phyloP scores from a whole-genome alignment of 192 early-diverging fungal genomes.

The Coemansia sp. region DNA sequence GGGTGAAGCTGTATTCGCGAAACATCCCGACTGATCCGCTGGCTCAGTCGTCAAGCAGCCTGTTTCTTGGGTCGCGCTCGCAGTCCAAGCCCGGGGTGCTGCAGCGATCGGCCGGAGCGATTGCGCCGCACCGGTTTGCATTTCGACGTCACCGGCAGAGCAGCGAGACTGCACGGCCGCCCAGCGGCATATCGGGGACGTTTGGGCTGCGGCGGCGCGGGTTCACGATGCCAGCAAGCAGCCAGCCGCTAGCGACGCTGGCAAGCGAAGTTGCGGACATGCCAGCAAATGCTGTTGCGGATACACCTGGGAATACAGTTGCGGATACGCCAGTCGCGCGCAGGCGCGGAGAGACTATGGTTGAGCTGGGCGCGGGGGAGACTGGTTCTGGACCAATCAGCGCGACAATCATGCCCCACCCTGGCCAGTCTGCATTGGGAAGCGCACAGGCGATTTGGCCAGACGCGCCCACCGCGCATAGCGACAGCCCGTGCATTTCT shows the following conservation, averaged over 20 bases:
- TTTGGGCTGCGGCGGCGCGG: conserved; percentile 37
- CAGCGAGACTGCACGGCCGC: conserved; percentile 44
- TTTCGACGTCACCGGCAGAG: conserved; percentile 41
- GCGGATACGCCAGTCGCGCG: neutral
- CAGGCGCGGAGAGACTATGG: conserved; percentile 5
- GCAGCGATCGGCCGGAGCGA: conserved; percentile 37
- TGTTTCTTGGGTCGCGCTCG: conserved; percentile 22
- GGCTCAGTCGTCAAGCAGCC: conserved; percentile 45
- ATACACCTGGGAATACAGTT: no score
- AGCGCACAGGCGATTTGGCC: neutral
- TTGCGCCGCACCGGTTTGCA: conserved; percentile 37
- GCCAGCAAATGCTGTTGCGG: no score
- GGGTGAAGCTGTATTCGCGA: conserved; percentile 30
- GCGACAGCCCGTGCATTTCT: conserved; percentile 2
- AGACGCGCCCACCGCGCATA: neutral
- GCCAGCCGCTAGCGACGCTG: conserved; percentile 17
- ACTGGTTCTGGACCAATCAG: conserved; percentile 8
- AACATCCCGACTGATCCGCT: conserved; percentile 31
- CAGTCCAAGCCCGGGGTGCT: conserved; percentile 20
- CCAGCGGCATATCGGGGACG: conserved; percentile 31
- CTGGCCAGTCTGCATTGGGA: neutral
- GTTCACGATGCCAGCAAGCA: conserved; percentile 34
- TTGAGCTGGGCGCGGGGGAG: neutral
- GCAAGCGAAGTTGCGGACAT: no score
- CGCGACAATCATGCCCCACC: conserved; percentile 22